Evolutionary conservation across 2,329 filamentous ascomycete species (phyloP).

Genomic region (Thelonectria olida): DNA sequence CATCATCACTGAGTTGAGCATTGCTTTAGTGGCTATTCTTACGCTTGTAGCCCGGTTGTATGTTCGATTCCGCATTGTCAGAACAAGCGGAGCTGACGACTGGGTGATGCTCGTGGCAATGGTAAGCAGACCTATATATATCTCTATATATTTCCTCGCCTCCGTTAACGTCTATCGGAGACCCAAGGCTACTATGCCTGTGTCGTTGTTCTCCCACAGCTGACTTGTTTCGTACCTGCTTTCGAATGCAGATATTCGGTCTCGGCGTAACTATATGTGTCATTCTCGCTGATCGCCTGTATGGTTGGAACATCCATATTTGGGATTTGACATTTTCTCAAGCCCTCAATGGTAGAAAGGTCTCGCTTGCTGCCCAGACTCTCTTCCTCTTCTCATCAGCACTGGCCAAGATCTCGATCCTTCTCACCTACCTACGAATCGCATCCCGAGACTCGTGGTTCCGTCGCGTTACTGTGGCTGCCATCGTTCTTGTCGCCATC

Average conservation of each 20-base stretch:
- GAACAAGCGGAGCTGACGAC: slow-evolving; percentile 49
- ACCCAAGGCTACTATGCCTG: neutral
- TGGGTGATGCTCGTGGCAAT: slow-evolving; percentile 53
- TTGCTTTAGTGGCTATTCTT: slow-evolving; percentile 46
- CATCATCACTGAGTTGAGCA: slow-evolving; percentile 48
- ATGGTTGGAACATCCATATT: slow-evolving; percentile 50
- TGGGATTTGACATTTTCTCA: slow-evolving; percentile 46
- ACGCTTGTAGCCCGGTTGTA: slow-evolving; percentile 49
- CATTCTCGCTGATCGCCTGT: slow-evolving; percentile 46
- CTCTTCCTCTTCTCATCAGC: slow-evolving; percentile 51
- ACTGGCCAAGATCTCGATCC: slow-evolving; percentile 51
- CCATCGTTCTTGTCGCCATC: slow-evolving; percentile 41
- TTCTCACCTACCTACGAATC: slow-evolving; percentile 52
- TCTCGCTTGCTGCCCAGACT: slow-evolving; percentile 52
- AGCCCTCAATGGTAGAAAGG: slow-evolving; percentile 44
- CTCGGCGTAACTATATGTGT: slow-evolving; percentile 46
- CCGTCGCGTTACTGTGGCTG: slow-evolving; percentile 41
- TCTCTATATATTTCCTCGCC: too few relatives aligned
- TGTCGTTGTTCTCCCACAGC: neutral
- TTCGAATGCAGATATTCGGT: slow-evolving; percentile 43
- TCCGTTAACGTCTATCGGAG: slow-evolving; percentile 12
- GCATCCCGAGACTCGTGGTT: slow-evolving; percentile 46
- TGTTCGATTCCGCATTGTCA: slow-evolving; percentile 46
- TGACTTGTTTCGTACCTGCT: slow-evolving; percentile 16
- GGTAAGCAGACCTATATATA: slow-evolving; percentile 42